Percentiles rank a stretch among this genome's conserved stretches.
Evolutionary conservation across 306 rosid species (phyloP).

Genomic region (Astragalus membranaceus): DNA sequence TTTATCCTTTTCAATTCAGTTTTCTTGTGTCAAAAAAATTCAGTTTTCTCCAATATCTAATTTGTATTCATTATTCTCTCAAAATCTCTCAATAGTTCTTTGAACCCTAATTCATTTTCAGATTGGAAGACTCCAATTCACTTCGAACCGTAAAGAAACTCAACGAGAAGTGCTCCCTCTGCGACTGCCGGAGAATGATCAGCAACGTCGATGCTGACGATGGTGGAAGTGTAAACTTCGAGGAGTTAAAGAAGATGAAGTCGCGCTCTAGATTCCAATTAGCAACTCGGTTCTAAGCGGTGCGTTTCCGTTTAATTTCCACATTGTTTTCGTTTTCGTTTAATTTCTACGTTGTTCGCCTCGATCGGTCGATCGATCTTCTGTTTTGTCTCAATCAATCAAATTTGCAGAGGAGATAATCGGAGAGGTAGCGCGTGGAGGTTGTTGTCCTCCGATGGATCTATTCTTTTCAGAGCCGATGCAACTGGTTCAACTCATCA

Average conservation of each 20-base stretch:
- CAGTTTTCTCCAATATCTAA: too few species aligned
- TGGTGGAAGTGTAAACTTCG: conserved; percentile 78
- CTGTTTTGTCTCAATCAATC: conserved; percentile 1
- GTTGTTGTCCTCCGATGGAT: conserved; percentile 94
- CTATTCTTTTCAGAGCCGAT: conserved; percentile 96
- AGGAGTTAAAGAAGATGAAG: conserved; percentile 98
- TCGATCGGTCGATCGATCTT: neutral
- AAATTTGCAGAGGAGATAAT: conserved; percentile 24
- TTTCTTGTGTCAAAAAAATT: too few species aligned
- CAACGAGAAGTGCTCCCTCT: conserved; percentile 71
- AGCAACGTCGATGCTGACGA: conserved; percentile 78
- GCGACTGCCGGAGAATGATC: conserved; percentile 72
- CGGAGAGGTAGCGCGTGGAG: conserved; percentile 54
- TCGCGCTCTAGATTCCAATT: conserved; percentile 24
- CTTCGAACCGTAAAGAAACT: too few species aligned
- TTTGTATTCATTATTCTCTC: too few species aligned
- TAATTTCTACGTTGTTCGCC: neutral
- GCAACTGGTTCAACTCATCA: conserved; percentile 96
- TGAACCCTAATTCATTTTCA: too few species aligned
- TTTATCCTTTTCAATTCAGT: too few species aligned
- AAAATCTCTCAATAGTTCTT: too few species aligned
- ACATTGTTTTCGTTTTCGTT: too few species aligned
- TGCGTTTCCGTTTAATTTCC: conserved; percentile 12
- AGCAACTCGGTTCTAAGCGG: neutral
- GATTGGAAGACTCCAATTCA: too few species aligned